Base-by-base conservation (phyloP, 2,329 filamentous ascomycete species). In the Hypoxylon sp. region DNA sequence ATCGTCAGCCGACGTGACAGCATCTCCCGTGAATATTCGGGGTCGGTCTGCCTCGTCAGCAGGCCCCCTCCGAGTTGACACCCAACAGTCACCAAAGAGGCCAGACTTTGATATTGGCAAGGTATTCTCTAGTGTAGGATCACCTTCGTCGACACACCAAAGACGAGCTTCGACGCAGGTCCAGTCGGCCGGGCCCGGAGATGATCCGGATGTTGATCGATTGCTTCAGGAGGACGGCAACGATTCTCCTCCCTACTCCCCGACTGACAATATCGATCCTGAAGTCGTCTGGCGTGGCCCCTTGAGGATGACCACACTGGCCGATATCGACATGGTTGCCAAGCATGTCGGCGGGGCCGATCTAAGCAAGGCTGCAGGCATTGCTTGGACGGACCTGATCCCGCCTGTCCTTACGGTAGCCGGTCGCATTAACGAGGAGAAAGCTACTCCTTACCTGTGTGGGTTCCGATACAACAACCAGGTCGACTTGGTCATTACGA, bases 361-460 rank as follows among this genome's bases (percentile, higher is more conserved):
- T 70, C 83, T 96, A 50, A 84, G 80, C 41, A 84, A 81, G 59
- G 65, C 69, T n/a, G 71, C 62, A 38, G 69, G 66, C 35, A 70
- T 72, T 51, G 79, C 86, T 21, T 98, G 93, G 92, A 82, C 83
- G 15, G 84, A 89, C 55, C 78, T 98, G 8, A 84, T 97, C 6
- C 90, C 92, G 0, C 79, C 83, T 24, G 83, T 80, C 6, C 79
- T 95, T 24, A 86, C 83, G 5, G 88, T 95, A 18, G 88, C 88
- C 43, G 91, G 91, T 1, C 86, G 95, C 15, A 95, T 99, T 58
- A 86, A 90, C 48, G 87, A 91, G 65, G 83, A 89, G 58, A 89
- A 89, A 63, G 95, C 94, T 9, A 92, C 92, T 54, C 91, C 96
- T 60, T 99, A 99, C 69, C 86, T 99, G 0, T 95, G 92, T 70